Conservation (phyloP, 2,329 filamentous ascomycete species). For the Incumbomyces lentus region DNA sequence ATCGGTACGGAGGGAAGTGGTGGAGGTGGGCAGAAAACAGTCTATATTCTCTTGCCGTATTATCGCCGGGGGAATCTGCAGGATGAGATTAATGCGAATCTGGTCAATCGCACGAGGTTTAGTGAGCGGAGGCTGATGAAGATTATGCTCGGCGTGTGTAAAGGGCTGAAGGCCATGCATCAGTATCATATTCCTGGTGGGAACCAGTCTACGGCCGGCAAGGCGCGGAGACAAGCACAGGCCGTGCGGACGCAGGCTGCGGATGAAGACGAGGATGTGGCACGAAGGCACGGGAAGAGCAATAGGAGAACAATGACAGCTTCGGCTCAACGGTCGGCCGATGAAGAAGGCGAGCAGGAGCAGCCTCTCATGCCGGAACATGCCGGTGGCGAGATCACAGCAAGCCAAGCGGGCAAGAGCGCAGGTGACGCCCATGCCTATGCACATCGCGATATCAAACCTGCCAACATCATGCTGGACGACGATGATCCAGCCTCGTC, state of each 20-base stretch:
- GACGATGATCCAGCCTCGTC: constrained; percentile 48
- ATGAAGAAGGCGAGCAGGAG: constrained; percentile 65
- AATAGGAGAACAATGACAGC: constrained; percentile 34
- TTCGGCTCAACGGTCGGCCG: constrained; percentile 42
- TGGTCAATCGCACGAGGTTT: constrained; percentile 87
- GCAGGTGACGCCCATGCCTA: constrained; percentile 67
- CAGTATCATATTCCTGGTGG: constrained; percentile 60
- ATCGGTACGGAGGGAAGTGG: constrained; percentile 40
- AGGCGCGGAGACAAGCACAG: constrained; percentile 29
- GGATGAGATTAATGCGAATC: constrained; percentile 96
- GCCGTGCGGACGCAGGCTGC: constrained; percentile 48
- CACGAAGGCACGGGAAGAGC: constrained; percentile 27
- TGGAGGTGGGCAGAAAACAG: constrained; percentile 69
- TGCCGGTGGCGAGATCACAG: constrained; percentile 55
- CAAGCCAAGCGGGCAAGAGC: constrained; percentile 56
- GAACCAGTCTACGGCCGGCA: constrained; percentile 28
- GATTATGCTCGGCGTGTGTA: constrained; percentile 84
- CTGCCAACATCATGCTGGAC: constrained; percentile 97
- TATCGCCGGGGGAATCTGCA: constrained; percentile 92
- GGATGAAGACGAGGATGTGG: constrained; percentile 38
- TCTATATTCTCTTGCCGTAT: constrained; percentile 93
- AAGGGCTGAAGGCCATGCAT: constrained; percentile 82
- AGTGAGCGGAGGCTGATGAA: constrained; percentile 81
- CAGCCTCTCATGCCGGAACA: constrained; percentile 58
- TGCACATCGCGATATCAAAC: constrained; percentile 94